These are phyloP conservation scores for Parafenestella ontariensis DNA, from an alignment of 2,329 filamentous ascomycete genomes.

Conservation along the genomic window DNA sequence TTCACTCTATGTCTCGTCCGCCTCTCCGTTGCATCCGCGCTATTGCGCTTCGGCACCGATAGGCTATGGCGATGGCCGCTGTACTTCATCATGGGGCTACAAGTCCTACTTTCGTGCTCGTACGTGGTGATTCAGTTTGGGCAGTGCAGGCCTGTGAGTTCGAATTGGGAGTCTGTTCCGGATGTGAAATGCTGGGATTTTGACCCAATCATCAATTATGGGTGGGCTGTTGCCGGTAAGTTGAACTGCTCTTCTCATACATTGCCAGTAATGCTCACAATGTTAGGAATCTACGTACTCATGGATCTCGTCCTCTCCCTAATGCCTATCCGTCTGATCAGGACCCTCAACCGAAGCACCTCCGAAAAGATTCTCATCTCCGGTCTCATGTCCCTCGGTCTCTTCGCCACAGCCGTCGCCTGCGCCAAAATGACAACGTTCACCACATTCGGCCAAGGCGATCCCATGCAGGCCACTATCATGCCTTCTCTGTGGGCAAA, in stretches of 20 bases:
- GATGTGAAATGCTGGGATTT: conserved; percentile 31
- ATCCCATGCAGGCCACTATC: conserved; percentile 34
- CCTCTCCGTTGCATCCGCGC: conserved; percentile 33
- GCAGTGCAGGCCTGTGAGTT: conserved; percentile 32
- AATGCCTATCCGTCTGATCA: conserved; percentile 33
- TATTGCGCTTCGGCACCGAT: conserved; percentile 30
- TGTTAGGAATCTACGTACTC: conserved; percentile 28
- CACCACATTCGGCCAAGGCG: conserved; percentile 27
- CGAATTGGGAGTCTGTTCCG: conserved; percentile 30
- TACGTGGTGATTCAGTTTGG: conserved; percentile 37
- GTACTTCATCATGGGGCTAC: conserved; percentile 32
- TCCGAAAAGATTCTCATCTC: conserved; percentile 35
- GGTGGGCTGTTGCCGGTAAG: conserved; percentile 35
- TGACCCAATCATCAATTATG: conserved; percentile 27
- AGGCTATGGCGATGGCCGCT: conserved; percentile 27
- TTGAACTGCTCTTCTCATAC: background rate
- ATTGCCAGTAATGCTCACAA: background rate
- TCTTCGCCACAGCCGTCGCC: conserved; percentile 30
- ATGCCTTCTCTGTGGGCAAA: conserved; percentile 33
- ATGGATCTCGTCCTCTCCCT: conserved; percentile 38
- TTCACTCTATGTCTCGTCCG: conserved; percentile 31
- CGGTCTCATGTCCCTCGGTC: conserved; percentile 30
- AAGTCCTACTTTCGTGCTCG: conserved; percentile 25
- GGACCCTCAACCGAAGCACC: conserved; percentile 25
- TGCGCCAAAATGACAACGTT: conserved; percentile 37